Evolutionary conservation across 768 basidiomycete species (phyloP), one percentile per base, ranked within the genome.

Genomic region (Lactifluus subvellereus): DNA sequence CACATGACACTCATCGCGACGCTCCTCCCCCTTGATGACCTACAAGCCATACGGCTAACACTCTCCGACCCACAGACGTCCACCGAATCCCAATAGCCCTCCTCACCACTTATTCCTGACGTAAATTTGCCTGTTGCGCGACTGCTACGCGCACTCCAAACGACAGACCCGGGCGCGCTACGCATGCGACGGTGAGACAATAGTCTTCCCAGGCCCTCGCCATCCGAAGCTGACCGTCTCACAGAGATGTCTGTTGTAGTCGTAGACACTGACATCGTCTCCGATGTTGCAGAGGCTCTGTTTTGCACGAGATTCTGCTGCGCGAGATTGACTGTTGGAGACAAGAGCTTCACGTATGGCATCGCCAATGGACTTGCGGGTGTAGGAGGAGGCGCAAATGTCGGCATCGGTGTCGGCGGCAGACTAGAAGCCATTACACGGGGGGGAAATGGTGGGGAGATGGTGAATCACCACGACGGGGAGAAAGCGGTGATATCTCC

Each of bases 1-100:
- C 66, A 67, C 59, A 38, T 66, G 14, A 64, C 49, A 32, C 64
- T 59, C 59, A 66, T 58, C 3, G 54, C 64, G 7, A 43, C 64
- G 37, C 66, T 67, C 32, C 64, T 66, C 11, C 55, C 56, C 27
- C 56, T 57, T n/a, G 66, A 67, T 0, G 47, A 56, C 7, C 66
- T 65, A 30, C 49, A 35, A 2, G 18, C 43, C 33, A 50, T 33
- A 9, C 61, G 64, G 22, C 55, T 40, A 3, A 45, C 45, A 30
- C 64, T 61, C 64, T 66, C 64, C 7, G 64, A 60, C 33, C 64
- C 54, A 37, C 51, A 50, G 4, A 66, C 45, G 27, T 67, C 64
- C 10, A 67, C 50, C 6, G 64, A 66, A 8, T 67, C 66, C 66
- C 66, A 67, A 45, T 67, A 67, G 1, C 66, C 66, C 51, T 67